Base-by-base conservation (phyloP, 2,329 filamentous ascomycete genomes). In the Huntiella omanensis region DNA sequence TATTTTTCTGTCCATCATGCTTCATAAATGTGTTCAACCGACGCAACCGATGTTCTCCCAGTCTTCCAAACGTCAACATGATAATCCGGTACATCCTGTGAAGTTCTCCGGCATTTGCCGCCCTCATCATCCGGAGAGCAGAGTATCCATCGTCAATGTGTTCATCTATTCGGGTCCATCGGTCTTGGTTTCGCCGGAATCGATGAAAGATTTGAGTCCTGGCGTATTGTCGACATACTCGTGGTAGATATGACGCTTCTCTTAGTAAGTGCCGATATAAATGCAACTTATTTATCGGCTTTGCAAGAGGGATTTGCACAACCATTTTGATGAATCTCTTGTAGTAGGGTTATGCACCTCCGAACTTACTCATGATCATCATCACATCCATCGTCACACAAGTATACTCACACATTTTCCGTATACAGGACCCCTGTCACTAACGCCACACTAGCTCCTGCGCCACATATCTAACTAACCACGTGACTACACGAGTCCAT, bases 191-290 rank as follows among this genome's bases (percentile, higher is more conserved):
- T 3, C 58, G 57, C n/a, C 62, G 64, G 54, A 75, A 77, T 33
- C 64, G 63, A 5, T 53, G 49, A 43, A 60, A 59, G 40, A 77
- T 67, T 33, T 61, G 61, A 5, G 59, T 53, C 40, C 60, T 55
- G 45, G 71, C 59, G 46, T 62, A 66, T 2, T 60, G 56, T 35
- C 65, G 66, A 49, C 69, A 70, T 35, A 67, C 58, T 2, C 63
- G 63, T 1, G 73, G 73, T 2, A 79, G 67, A 55, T 80, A 80
- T 22, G 70, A 68, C 35, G 66, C 62, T 60, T 77, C 73, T 49
- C 75, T 72, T 33, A 79, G 69, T 16, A 79, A 60, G 49, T 72
- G 66, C 47, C 75, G 68, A 57, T 75, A 79, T 40, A 75, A 58
- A 53, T 69, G 66, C 11, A 67, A 53, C 3, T 62, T 51, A 1